Conservation (phyloP, 768 basidiomycete species). For the Panaeolus papilionaceus region DNA sequence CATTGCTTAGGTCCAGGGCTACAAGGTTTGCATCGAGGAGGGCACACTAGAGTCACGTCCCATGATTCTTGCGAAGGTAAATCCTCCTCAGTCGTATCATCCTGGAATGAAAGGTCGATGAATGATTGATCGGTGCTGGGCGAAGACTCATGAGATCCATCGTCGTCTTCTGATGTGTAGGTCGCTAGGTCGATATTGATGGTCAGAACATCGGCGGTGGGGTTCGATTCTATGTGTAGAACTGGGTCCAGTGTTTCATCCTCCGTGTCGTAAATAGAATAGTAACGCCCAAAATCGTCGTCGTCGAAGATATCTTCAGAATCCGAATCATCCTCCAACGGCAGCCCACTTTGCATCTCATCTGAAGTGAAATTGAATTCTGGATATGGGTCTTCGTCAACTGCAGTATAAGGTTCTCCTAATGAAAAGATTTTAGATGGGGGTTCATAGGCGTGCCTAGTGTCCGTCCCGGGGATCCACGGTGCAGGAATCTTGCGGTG, state of each 20-base stretch:
- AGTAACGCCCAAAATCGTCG: not conserved
- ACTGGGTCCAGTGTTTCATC: constrained; percentile 6
- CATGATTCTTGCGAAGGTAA: constrained; percentile 19
- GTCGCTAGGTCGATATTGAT: not conserved
- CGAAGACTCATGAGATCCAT: not conserved
- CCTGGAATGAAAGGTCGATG: constrained; percentile 9
- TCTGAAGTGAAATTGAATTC: constrained; percentile 28
- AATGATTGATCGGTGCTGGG: not conserved
- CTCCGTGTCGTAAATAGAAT: not conserved
- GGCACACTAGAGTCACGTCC: constrained; percentile 23
- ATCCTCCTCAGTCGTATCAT: constrained; percentile 9
- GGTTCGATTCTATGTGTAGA: not conserved
- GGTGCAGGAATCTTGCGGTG: constrained; percentile 30
- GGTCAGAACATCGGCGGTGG: not conserved
- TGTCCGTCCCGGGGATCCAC: constrained; percentile 32
- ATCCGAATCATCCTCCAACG: constrained; percentile 19
- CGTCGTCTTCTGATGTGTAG: not conserved
- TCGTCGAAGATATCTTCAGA: constrained; percentile 19
- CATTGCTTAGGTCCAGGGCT: constrained; percentile 26
- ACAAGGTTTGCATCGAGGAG: constrained; percentile 20
- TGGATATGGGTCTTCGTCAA: constrained; percentile 27
- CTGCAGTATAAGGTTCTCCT: constrained; percentile 24
- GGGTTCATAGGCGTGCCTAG: constrained; percentile 29
- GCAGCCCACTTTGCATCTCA: constrained; percentile 15
- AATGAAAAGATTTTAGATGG: constrained; percentile 23